Base-by-base conservation (phyloP, 805 yeast genomes). In the Candida peoriensis region DNA sequence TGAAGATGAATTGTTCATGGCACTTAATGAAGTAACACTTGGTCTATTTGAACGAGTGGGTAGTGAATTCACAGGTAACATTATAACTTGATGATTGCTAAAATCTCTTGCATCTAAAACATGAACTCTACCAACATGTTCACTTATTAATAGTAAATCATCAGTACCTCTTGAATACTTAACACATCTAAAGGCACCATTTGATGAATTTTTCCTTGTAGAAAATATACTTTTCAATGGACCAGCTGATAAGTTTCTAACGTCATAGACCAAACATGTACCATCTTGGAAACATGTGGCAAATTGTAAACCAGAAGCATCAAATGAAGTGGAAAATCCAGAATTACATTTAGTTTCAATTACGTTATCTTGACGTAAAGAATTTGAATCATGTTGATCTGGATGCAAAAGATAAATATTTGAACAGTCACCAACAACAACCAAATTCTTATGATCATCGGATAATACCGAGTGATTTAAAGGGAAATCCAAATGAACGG, bases 271-370 rank as follows among this genome's bases (percentile, higher is more conserved):
- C 42, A 78, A 65, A 40, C 90, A 78, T 15, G 75, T 63, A 6
- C 97, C 97, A 52, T 84, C 88, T 58, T 89, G 96, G 55, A 87
- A 87, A 17, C 88, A 79, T 1, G 84, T 77, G 2, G 93, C 78
- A 54, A 89, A 82, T 42, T 77, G 69, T 34, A 68, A 47, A 15
- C 90, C 95, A 29, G 85, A 78, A n/a, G 80, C 72, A 40, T 81
- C 79, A 61, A 80, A 88, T 20, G 82, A 74, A 1, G 85, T 77
- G 5, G 95, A 88, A 52, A 88, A 85, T 3, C 96, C 96, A 30
- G 81, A 74, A 46, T 84, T 95, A 38, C 81, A 78, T 2, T 64
- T 57, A 0, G 90, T 78, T 37, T 64, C 67, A 34, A 76, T 65
- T 2, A 74, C 61, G 30, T 58, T 59, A 29, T 61, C 59, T 17